Evolutionary conservation across 2,329 filamentous ascomycete genomes (phyloP), one percentile per base, ranked within the genome.

Genomic region (Aspergillus latus): DNA sequence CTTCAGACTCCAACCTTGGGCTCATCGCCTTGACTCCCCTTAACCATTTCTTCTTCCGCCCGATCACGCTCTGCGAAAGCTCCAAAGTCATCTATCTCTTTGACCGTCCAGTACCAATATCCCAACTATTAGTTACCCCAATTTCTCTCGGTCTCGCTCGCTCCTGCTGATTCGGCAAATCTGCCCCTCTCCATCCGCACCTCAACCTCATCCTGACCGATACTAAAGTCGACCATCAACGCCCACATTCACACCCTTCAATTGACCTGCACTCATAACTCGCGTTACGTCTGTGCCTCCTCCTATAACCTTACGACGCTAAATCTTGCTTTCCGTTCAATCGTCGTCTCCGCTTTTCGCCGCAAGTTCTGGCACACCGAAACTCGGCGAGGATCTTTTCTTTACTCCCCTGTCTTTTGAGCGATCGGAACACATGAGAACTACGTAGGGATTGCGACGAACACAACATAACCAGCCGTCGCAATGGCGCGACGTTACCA

Each of bases 401-500:
- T 49, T 37, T 49, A 52, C 45, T 49, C 40, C 58, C 36, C n/a
- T 36, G 46, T 30, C 30, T 42, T 43, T 53, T 45, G n/a, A 34
- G 10, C 49, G 49, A 54, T 52, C 47, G 34, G 60, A 59, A 64
- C 65, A 63, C 66, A 72, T 72, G 69, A 68, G 57, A 66, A 55
- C 34, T 49, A 62, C 61, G 61, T 70, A 63, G 68, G 40, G 39
- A 54, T 52, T 56, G 61, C 50, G 49, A 52, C 59, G 53, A 56
- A 44, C 50, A 56, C 50, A 58, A 34, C 52, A 56, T 50, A 56
- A 53, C 54, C 53, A 58, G 63, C 61, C 62, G 65, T 64, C 64
- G 61, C 61, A 59, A 76, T 76, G 74, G 73, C 74, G 65, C 72
- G 73, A 68, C 83, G 85, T 79, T 97, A 97, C 74, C 83, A 88